phyloP scores from a whole-genome alignment of 176 grass and related monocot species.

The Leersia perrieri region DNA sequence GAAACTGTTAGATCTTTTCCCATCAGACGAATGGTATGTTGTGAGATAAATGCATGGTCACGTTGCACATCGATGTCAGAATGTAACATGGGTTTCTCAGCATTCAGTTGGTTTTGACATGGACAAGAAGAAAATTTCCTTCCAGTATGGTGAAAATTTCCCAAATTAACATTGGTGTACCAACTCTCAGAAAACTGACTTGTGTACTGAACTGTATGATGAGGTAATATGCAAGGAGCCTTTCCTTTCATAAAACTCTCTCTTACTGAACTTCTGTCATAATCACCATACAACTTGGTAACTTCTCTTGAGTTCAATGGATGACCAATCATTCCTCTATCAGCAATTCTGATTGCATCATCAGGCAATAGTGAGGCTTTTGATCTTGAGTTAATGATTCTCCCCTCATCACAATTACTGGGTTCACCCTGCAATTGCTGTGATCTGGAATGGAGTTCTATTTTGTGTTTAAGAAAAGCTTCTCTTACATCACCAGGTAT shows the following conservation, averaged over 20 bases:
- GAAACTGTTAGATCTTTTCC: constrained; percentile 29
- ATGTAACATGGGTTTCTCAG: background rate
- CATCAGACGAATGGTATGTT: constrained; percentile 13
- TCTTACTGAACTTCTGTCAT: background rate
- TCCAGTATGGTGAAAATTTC: background rate
- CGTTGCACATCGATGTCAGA: background rate
- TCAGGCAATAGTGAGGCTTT: background rate
- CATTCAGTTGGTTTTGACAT: background rate
- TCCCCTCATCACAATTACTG: background rate
- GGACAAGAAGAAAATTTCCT: background rate
- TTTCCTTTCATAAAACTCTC: constrained; percentile 4
- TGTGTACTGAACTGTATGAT: background rate
- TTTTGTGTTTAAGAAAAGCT: background rate
- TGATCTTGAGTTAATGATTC: background rate
- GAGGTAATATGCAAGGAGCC: background rate
- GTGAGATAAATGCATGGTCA: background rate
- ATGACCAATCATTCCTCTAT: background rate
- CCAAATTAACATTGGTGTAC: background rate
- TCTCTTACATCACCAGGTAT: background rate
- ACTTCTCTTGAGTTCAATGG: constrained; percentile 9
- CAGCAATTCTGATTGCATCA: background rate
- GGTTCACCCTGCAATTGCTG: background rate
- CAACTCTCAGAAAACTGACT: background rate
- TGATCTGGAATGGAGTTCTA: background rate
- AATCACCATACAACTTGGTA: constrained; percentile 5